Base-by-base conservation (phyloP, 2,329 filamentous ascomycete species). In the Aureobasidium lini region DNA sequence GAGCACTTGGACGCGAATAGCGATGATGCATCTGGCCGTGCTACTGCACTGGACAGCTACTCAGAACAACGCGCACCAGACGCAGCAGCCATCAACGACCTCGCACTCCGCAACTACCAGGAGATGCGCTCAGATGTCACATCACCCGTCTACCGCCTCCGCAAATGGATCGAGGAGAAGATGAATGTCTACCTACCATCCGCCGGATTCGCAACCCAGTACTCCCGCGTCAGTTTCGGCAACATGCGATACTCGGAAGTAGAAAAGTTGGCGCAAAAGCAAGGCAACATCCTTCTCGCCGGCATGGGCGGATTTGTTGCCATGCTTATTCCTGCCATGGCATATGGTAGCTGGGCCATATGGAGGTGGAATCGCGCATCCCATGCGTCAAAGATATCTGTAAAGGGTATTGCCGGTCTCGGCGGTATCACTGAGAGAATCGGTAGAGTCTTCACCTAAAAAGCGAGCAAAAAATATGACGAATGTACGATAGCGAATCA, bases 51-150 rank as follows among this genome's bases (percentile, higher is more conserved):
- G 34, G 76, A 81, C 11, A 83, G 86, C 62, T 99, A 97, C 76
- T 89, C 89, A 0, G 74, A 78, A 1, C 77, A 88, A 56, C 86
- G 94, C 3, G 83, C 85, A 4, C 81, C 84, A 0, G 93, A 99
- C 67, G 88, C 91, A 0, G 84, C 93, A 66, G 86, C 91, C 0
- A 96, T 99, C 76, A 96, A 95, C 68, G 89, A 96, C 66, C 82
- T 99, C 3, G 94, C 94, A 0, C 80, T 95, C 34, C 82, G 89
- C 48, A 99, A 99, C 70, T 97, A 96, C 71, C 80, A 87, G 49
- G 94, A 99, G 75, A 99, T 99, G 94, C 84, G 92, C 9, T 83
- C 86, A 0, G 89, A 89, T 3, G 94, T 97, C 8, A 84, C 88
- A 40, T 90, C 86, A 0, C 85, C 83, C 0, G 69, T 87, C 0